Evolutionary conservation across 1,139 yeast species (phyloP).

Genomic region (Yamadazyma trypodendri): DNA sequence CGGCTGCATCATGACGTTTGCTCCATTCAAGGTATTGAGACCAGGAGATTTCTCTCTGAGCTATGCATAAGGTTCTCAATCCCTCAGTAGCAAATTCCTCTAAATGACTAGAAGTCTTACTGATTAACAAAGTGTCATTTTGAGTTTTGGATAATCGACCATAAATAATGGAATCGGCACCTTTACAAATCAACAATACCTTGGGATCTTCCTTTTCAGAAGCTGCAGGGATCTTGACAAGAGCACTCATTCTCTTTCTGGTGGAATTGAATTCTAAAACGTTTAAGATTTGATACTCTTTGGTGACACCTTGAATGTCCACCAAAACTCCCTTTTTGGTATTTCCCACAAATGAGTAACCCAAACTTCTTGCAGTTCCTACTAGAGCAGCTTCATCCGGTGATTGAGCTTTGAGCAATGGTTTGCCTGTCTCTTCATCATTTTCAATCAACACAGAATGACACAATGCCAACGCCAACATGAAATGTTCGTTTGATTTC

Average conservation of each 20-base stretch:
- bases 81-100: constrained; percentile 50
- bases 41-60: constrained; percentile 46
- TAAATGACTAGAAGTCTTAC: constrained; percentile 38
- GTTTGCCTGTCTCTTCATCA: constrained; percentile 34
- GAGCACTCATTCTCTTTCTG: constrained; percentile 83
- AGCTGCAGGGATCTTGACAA: constrained; percentile 57
- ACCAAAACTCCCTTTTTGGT: constrained; percentile 47
- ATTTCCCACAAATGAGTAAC: constrained; percentile 48
- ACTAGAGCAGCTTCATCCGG: constrained; percentile 69
- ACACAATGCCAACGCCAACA: constrained; percentile 54
- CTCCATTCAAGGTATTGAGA: constrained; percentile 44
- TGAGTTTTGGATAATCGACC: constrained; percentile 34
- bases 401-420: constrained; percentile 55
- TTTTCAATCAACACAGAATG: constrained; percentile 59
- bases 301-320: constrained; percentile 41
- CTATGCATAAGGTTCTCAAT: constrained; percentile 48
- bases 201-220: constrained; percentile 32
- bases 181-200: constrained; percentile 47
- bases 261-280: constrained; percentile 55
- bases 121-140: constrained; percentile 31
- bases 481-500: constrained; percentile 47
- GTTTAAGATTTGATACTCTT: constrained; percentile 49
- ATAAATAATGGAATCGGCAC: constrained; percentile 50
- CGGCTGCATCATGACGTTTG: constrained; percentile 39
- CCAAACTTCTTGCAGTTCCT: constrained; percentile 57